Evolutionary conservation across 108 stramenopile species (phyloP).

Genomic region (Parietichytrium sp.): DNA sequence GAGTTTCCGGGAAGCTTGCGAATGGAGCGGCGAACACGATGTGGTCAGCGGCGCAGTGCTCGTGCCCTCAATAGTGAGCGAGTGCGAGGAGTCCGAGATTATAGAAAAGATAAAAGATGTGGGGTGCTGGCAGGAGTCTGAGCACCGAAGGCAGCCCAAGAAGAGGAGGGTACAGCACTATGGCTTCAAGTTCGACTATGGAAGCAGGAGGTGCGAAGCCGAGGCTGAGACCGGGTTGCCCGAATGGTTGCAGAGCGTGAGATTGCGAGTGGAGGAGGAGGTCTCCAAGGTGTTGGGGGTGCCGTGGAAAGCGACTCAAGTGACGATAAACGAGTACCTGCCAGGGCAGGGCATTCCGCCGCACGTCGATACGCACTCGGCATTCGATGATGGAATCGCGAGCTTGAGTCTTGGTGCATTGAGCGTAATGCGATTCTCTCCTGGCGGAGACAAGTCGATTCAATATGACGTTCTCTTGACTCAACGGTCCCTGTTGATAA

Average conservation of each 20-base stretch:
- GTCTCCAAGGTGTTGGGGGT: not conserved
- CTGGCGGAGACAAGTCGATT: not conserved
- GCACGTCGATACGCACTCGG: conserved; percentile 25
- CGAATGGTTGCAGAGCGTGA: not conserved
- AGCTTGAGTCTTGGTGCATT: not conserved
- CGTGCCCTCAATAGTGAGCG: too few relatives aligned
- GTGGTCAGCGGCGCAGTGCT: too few relatives aligned
- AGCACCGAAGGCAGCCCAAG: conserved; percentile 4
- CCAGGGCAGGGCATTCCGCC: conserved; percentile 24
- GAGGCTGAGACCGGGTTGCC: not conserved
- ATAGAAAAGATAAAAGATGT: too few relatives aligned
- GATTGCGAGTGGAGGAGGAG: not conserved
- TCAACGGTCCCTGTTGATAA: not conserved
- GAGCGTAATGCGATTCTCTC: conserved; percentile 22
- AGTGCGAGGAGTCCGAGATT: too few relatives aligned
- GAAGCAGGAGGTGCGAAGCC: not conserved
- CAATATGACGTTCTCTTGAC: not conserved
- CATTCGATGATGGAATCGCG: not conserved
- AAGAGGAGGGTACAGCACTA: not conserved
- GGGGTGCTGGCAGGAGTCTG: too few relatives aligned
- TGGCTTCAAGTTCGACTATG: conserved; percentile 34
- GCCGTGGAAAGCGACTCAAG: not conserved
- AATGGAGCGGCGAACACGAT: too few relatives aligned
- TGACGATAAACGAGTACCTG: conserved; percentile 24
- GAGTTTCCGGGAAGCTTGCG: too few relatives aligned